A percentile compares a stretch with the other conserved stretches of the same genome.
Conservation (phyloP, 2,329 filamentous ascomycete species). For the Gyromitra esculenta region DNA sequence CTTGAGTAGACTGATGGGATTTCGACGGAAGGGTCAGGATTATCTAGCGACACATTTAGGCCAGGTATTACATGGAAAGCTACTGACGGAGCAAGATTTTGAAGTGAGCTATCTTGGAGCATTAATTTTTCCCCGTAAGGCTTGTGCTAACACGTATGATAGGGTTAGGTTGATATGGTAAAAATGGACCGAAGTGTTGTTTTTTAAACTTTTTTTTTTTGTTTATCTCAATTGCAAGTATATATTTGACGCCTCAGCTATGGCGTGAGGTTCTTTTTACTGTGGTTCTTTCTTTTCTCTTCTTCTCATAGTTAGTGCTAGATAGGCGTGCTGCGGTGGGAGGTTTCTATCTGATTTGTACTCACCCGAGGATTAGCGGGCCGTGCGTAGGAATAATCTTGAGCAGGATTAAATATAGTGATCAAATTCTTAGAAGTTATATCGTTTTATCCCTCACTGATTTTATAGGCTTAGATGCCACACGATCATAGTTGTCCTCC, state of each 20-base stretch:
- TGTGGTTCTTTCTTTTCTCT: neutral
- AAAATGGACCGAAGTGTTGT: neutral
- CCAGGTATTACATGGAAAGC: conserved; percentile 57
- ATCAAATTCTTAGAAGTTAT: too few species aligned
- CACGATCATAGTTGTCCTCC: too few species aligned
- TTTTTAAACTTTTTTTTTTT: neutral
- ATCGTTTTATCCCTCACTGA: too few species aligned
- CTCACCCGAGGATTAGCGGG: neutral
- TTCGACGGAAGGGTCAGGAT: conserved; percentile 60
- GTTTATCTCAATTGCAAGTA: neutral
- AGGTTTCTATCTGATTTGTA: neutral
- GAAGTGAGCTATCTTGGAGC: neutral
- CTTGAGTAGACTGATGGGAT: conserved; percentile 60
- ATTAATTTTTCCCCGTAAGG: neutral
- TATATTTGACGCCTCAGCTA: neutral
- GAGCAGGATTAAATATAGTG: too few species aligned
- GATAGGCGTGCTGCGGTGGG: neutral
- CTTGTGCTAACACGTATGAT: neutral
- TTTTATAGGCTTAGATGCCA: too few species aligned
- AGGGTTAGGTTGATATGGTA: neutral
- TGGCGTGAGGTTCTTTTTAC: neutral
- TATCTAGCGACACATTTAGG: conserved; percentile 64
- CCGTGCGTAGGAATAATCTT: too few species aligned
- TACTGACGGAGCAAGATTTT: conserved; percentile 39
- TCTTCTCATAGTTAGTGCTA: neutral